Percentiles rank a stretch among this genome's conserved stretches.
phyloP scores from a whole-genome alignment of 257 asterid genomes.

The Nicotiana otophora region DNA sequence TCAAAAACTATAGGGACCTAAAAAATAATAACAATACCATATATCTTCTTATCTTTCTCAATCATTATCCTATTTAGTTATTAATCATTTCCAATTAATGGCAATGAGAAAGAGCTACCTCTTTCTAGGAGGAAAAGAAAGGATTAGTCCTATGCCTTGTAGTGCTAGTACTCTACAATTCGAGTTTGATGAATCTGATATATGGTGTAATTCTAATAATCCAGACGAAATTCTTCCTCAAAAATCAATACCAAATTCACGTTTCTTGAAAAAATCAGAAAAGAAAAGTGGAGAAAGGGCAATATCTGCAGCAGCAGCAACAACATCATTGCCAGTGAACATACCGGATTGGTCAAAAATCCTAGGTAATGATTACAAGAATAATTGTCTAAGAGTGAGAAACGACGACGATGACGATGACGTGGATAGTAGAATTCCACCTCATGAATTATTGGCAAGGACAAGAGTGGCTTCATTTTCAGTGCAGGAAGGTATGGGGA shows the following conservation, averaged over 20 bases:
- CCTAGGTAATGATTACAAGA: neutral
- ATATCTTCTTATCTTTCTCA: neutral
- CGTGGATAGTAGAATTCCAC: slow-evolving; percentile 6
- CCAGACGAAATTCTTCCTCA: neutral
- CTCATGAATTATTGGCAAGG: slow-evolving; percentile 24
- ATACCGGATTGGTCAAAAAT: slow-evolving; percentile 20
- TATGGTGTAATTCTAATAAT: neutral
- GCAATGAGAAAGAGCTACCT: neutral
- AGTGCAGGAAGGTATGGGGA: slow-evolving; percentile 20
- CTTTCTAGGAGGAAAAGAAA: neutral
- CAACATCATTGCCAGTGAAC: slow-evolving; percentile 15
- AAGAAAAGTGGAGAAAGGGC: neutral
- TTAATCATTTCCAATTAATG: neutral
- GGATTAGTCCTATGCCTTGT: neutral
- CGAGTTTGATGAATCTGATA: slow-evolving; percentile 21
- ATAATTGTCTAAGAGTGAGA: too few species aligned
- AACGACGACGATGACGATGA: neutral
- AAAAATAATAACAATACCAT: neutral
- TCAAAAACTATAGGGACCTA: neutral
- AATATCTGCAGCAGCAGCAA: neutral
- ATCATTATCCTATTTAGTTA: neutral
- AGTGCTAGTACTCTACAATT: neutral
- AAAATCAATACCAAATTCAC: neutral
- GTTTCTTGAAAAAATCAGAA: neutral
- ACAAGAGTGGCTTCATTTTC: slow-evolving; percentile 22